Base-by-base conservation (phyloP, 371 early-diverging fungal species). In the Mucor circinelloides region DNA sequence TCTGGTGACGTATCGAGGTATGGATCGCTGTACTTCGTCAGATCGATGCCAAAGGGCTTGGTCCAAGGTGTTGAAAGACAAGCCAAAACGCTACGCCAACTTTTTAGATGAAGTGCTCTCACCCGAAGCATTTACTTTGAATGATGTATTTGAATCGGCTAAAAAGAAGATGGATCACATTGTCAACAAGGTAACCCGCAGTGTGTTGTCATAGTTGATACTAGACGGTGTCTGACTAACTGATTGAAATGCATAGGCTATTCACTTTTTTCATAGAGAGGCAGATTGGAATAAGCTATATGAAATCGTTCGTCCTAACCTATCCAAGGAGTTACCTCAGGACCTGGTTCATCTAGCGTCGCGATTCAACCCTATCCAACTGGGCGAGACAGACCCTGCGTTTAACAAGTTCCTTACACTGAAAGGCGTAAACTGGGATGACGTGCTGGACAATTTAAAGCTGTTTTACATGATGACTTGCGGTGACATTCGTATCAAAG, bases 231-330 rank as follows among this genome's bases (percentile, higher is more conserved):
- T 15, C 1, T n/a, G 21, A 8, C 31, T 23, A 6, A 9, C 15
- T 12, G 3, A 13, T 52, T 12, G 3, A 13, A 38, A 17, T 36
- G 17, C 34, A 28, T 67, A 81, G 81, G 74, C 75, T 44, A 62
- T 74, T 5, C 56, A 68, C 50, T 58, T 44, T 19, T 74, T 67
- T 36, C 76, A 74, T 12, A 60, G 68, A 36, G 81, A 76, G 66
- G 63, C 67, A 9, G 75, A 73, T 36, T 81, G 81, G 81, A 78
- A 74, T n/a, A 74, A 68, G 23, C 42, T 81, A 4, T 78, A 75
- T 23, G 70, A 72, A 31, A 63, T 69, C 19, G 63, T 72, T 17
- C 58, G 44, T 5, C 67, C 66, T 15, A 63, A 38, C 44, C 58
- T 32, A 12, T 40, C 44, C 6, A 59, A 65, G 13, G 50, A 32